These are phyloP conservation scores for Neurospora sp. DNA, from an alignment of 495 filamentous ascomycete species.

Conservation along the genomic window DNA sequence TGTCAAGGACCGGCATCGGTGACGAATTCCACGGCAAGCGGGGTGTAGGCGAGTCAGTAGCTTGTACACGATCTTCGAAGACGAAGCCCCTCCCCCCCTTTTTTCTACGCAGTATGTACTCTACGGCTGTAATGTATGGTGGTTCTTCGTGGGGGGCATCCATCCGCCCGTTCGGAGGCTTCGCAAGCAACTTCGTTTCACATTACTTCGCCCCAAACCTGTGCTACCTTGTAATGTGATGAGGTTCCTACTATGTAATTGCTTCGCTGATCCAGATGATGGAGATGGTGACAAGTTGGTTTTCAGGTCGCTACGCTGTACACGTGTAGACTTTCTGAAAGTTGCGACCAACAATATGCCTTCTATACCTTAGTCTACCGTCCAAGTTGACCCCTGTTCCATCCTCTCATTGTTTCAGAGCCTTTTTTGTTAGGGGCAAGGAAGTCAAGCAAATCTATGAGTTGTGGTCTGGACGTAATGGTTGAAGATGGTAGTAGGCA, in stretches of 20 bases:
- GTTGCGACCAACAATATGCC: background rate
- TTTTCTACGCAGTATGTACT: background rate
- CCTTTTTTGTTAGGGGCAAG: background rate
- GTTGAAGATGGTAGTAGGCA: background rate
- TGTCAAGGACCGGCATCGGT: background rate
- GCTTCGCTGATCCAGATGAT: background rate
- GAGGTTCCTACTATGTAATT: background rate
- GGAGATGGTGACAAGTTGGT: background rate
- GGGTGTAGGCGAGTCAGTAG: background rate
- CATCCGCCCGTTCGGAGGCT: background rate
- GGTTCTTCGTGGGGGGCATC: background rate
- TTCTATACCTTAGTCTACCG: background rate
- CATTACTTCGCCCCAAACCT: background rate
- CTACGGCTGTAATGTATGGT: background rate
- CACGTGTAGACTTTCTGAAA: background rate
- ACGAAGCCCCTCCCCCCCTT: background rate
- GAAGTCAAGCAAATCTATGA: background rate
- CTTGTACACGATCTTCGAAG: background rate
- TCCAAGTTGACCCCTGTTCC: background rate
- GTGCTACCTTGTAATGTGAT: background rate
- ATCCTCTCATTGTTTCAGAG: background rate
- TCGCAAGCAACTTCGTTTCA: background rate
- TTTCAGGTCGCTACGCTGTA: background rate
- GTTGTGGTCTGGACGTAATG: too few relatives aligned
- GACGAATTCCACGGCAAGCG: background rate